These are phyloP conservation scores for Cenchrus fungigraminus DNA, from an alignment of 176 grass and related monocot species.

Conservation along the genomic window DNA sequence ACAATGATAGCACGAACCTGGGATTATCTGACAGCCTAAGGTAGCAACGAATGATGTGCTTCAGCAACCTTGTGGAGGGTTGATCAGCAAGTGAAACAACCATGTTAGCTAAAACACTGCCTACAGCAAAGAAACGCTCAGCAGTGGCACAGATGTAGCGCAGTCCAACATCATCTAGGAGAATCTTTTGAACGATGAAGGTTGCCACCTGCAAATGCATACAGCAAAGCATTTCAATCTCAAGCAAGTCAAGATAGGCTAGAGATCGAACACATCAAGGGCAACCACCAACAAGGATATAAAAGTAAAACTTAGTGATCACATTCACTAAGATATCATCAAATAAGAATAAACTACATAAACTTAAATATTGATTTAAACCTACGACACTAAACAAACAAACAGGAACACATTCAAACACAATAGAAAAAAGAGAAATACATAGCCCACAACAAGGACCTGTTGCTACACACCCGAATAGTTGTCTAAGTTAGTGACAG, in stretches of 20 bases:
- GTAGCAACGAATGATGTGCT: conserved; percentile 97
- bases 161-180: conserved; percentile 94
- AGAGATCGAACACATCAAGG: background rate
- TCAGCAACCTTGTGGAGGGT: conserved; percentile 90
- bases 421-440: background rate
- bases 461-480: conserved; percentile 45
- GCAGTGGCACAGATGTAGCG: conserved; percentile 91
- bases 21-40: conserved; percentile 97
- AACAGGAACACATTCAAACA: conserved; percentile 1
- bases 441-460: background rate
- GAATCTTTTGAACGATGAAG: conserved; percentile 99
- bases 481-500: conserved; percentile 11
- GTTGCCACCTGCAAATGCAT: conserved; percentile 78
- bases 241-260: background rate
- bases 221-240: background rate
- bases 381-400: background rate
- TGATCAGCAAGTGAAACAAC: conserved; percentile 95
- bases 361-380: background rate
- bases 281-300: background rate
- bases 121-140: conserved; percentile 95
- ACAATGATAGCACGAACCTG: conserved; percentile 55
- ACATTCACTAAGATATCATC: background rate
- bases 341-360: background rate
- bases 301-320: background rate
- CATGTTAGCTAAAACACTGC: conserved; percentile 93